phyloP scores from a whole-genome alignment of 108 stramenopile species.

The Pseudonitzschia pungens region DNA sequence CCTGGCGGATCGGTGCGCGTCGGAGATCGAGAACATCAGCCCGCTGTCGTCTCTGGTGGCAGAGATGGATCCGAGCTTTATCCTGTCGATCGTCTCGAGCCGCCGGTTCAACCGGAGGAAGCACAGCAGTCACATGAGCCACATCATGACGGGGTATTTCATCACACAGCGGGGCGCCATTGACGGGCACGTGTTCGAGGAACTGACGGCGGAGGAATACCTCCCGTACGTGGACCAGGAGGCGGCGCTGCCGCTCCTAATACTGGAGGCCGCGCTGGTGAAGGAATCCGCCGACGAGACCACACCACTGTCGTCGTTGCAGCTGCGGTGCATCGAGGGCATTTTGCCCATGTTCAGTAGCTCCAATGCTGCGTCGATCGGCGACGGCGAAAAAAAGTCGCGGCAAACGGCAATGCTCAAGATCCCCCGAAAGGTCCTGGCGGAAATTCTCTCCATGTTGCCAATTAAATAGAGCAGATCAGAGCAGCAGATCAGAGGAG shows the following conservation, averaged over 20 bases:
- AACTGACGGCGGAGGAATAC: conserved; percentile 24
- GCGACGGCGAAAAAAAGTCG: not conserved
- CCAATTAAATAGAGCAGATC: not conserved
- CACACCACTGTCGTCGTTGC: conserved; percentile 14
- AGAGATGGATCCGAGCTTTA: conserved; percentile 44
- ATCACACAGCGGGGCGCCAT: conserved; percentile 18
- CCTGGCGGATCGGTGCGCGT: conserved; percentile 27
- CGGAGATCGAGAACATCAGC: conserved; percentile 26
- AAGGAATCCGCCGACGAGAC: conserved; percentile 12
- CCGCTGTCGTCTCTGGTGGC: conserved; percentile 27
- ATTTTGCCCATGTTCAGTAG: conserved; percentile 14
- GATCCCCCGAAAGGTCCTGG: conserved; percentile 26
- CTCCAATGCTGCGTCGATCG: not conserved
- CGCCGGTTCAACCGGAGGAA: conserved; percentile 16
- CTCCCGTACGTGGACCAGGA: conserved; percentile 30
- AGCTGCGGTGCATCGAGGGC: conserved; percentile 22
- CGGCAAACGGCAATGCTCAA: conserved; percentile 1
- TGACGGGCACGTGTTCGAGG: conserved; percentile 31
- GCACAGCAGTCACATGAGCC: conserved; percentile 26
- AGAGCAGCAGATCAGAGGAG: too few species aligned
- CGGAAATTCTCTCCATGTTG: conserved; percentile 11
- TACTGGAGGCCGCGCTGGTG: conserved; percentile 24
- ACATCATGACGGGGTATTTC: conserved; percentile 35
- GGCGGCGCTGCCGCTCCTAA: conserved; percentile 27
- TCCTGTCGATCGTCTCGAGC: conserved; percentile 34